phyloP scores from a whole-genome alignment of 73 alveolate species.

The Loxodes magnus region DNA sequence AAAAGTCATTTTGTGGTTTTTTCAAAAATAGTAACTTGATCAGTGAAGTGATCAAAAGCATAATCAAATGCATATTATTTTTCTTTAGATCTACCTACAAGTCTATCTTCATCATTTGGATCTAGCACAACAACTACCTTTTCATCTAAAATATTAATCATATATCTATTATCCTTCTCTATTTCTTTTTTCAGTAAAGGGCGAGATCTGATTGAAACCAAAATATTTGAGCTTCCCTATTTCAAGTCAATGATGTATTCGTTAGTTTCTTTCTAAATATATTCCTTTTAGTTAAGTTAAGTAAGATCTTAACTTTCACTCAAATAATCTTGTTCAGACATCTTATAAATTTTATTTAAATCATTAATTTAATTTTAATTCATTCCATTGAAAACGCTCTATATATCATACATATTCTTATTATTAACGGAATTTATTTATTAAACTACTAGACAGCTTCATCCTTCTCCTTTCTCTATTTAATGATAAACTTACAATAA shows the following conservation, averaged over 20 bases:
- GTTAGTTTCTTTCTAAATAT: slow-evolving; percentile 35
- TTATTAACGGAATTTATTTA: too few relatives aligned
- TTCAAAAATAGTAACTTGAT: slow-evolving; percentile 72
- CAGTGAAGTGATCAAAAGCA: slow-evolving; percentile 79
- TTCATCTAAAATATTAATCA: slow-evolving; percentile 32
- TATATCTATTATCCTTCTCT: slow-evolving; percentile 31
- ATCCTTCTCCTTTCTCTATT: too few relatives aligned
- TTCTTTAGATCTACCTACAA: slow-evolving; percentile 76
- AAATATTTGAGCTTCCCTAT: slow-evolving; percentile 55
- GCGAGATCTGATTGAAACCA: slow-evolving; percentile 66
- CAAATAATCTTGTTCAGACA: too few relatives aligned
- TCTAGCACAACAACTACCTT: slow-evolving; percentile 51
- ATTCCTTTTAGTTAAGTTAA: too few relatives aligned
- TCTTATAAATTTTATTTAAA: too few relatives aligned
- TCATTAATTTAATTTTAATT: too few relatives aligned
- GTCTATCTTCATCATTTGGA: slow-evolving; percentile 15
- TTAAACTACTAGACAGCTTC: too few relatives aligned
- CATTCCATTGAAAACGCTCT: too few relatives aligned
- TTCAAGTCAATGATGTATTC: slow-evolving; percentile 58
- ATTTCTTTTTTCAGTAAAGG: slow-evolving; percentile 61
- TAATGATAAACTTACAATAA: too few relatives aligned
- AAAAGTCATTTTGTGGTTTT: slow-evolving; percentile 77
- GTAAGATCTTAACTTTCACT: too few relatives aligned
- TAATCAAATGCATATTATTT: slow-evolving; percentile 92
- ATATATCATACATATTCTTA: too few relatives aligned